Evolutionary conservation across 2,329 filamentous ascomycete genomes (phyloP), one percentile per base, ranked within the genome.

Genomic region (Botrytis hyacinthi): DNA sequence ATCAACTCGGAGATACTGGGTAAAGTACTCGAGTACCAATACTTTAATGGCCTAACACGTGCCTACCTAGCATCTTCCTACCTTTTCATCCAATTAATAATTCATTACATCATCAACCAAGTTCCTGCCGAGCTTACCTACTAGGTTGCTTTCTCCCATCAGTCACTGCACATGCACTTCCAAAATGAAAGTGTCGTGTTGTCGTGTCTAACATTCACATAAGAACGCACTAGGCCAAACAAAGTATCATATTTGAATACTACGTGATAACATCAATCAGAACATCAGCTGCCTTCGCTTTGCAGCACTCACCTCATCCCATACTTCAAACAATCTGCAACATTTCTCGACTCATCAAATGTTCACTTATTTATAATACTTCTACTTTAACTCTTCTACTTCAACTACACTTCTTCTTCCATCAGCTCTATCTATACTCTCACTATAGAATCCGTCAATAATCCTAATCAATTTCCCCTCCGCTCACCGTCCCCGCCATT

Each of bases 221-320:
- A 32, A 60, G 32, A 35, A 35, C 32, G 57, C 35, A 42, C 60
- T 62, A 42, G 37, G 22, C 60, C 37, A 40, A 62, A n/a, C 60
- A 40, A 42, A 18, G 60, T 62, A 62, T 40, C 26, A 54, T 32
- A 35, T 62, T 62, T 29, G 51, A 57, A n/a, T 32, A 32, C 51
- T 29, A 32, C 4, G 51, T 32, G n/a, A 54, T n/a, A 57, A 57
- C n/a, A 57, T 57, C n/a, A 57, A 57, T 57, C 51, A 57, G 51
- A 29, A 57, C 42, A 70, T 65, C 66, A 69, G 48, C 66, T 69
- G 66, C 66, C 66, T 59, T 29, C 51, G n/a, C 51, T n/a, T 57
- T 29, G 26, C 66, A 51, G 42, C 46, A 46, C 46, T 67, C 65
- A 67, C 42, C 63, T 67, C 63, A 46, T 35, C 46, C 10, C 65